phyloP scores from a whole-genome alignment of 2,329 filamentous ascomycete genomes.

The Sodiomyces alkalinus region DNA sequence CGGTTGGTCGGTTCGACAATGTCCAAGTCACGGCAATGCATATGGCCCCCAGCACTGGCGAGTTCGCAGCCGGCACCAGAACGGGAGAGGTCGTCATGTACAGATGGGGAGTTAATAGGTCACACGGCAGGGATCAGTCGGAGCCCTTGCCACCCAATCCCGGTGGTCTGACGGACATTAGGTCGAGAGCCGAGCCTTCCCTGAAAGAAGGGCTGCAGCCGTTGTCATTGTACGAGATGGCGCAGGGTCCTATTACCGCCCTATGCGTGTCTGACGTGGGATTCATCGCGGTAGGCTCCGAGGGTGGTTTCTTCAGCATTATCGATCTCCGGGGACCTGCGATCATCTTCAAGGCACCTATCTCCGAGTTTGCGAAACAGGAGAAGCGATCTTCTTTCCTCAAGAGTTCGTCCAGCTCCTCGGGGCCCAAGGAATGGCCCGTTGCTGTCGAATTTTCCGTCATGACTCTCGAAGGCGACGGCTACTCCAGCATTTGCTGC shows the following conservation, averaged over 20 bases:
- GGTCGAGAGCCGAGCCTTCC: conserved; percentile 50
- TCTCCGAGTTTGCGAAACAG: conserved; percentile 60
- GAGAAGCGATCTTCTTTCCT: conserved; percentile 64
- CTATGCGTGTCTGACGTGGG: conserved; percentile 82
- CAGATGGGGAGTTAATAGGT: conserved; percentile 71
- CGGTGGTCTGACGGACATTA: conserved; percentile 61
- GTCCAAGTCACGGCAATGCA: conserved; percentile 68
- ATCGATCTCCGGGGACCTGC: conserved; percentile 79
- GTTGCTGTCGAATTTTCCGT: conserved; percentile 81
- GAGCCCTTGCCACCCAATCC: conserved; percentile 37
- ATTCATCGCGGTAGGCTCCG: conserved; percentile 77
- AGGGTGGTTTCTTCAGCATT: conserved; percentile 64
- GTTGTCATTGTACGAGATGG: conserved; percentile 66
- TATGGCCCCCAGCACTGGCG: conserved; percentile 65
- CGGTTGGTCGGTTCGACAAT: conserved; percentile 63
- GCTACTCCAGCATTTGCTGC: conserved; percentile 85
- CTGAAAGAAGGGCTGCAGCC: conserved; percentile 74
- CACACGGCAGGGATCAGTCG: conserved; percentile 46
- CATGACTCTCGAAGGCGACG: conserved; percentile 83
- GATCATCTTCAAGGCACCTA: conserved; percentile 61
- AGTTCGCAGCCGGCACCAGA: conserved; percentile 68
- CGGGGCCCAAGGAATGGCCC: conserved; percentile 51
- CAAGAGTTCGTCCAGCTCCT: conserved; percentile 31
- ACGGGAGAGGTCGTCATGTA: conserved; percentile 80
- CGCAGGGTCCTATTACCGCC: conserved; percentile 66